A percentile compares a stretch with the other conserved stretches of the same genome.
Conservation (phyloP, 1,284 basidiomycete species). For the Sphagnurus paluster region DNA sequence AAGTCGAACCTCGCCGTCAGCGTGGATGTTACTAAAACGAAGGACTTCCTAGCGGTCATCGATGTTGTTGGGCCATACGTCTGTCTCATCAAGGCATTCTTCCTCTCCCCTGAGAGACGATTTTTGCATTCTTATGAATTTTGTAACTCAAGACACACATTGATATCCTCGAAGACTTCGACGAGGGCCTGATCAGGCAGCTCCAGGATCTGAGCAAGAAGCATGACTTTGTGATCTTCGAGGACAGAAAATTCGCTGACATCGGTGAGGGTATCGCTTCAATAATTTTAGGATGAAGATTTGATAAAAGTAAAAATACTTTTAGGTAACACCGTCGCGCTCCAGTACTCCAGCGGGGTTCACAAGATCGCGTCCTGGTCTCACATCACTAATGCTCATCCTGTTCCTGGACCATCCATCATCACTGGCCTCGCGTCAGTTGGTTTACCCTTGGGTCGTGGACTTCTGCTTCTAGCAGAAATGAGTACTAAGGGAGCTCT, state of each 20-base stretch:
- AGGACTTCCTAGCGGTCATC: slow-evolving; percentile 84
- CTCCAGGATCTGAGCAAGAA: slow-evolving; percentile 74
- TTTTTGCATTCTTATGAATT: slow-evolving; percentile 20
- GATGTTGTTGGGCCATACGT: slow-evolving; percentile 87
- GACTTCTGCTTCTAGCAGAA: slow-evolving; percentile 90
- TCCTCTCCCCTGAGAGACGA: slow-evolving; percentile 16
- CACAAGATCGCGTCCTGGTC: slow-evolving; percentile 97
- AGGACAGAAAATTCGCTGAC: slow-evolving; percentile 99
- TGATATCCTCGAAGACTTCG: slow-evolving; percentile 94
- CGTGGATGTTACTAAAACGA: slow-evolving; percentile 88
- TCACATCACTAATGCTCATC: slow-evolving; percentile 97
- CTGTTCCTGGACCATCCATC: slow-evolving; percentile 92
- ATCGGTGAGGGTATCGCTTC: slow-evolving; percentile 67
- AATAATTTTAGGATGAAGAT: not conserved
- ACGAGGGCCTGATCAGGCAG: slow-evolving; percentile 68
- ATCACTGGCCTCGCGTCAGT: slow-evolving; percentile 86
- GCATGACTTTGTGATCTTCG: slow-evolving; percentile 96
- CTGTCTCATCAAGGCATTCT: slow-evolving; percentile 89
- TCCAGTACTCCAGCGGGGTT: slow-evolving; percentile 93
- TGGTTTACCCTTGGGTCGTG: slow-evolving; percentile 83
- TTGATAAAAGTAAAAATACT: not conserved
- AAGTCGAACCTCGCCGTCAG: slow-evolving; percentile 92
- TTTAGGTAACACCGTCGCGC: slow-evolving; percentile 91
- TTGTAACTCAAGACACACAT: slow-evolving; percentile 82
- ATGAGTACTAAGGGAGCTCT: slow-evolving; percentile 94